A percentile compares a stretch with the other conserved stretches of the same genome.
Conservation (phyloP, 352 stramenopile species). For the Phytophthora pluvialis region DNA sequence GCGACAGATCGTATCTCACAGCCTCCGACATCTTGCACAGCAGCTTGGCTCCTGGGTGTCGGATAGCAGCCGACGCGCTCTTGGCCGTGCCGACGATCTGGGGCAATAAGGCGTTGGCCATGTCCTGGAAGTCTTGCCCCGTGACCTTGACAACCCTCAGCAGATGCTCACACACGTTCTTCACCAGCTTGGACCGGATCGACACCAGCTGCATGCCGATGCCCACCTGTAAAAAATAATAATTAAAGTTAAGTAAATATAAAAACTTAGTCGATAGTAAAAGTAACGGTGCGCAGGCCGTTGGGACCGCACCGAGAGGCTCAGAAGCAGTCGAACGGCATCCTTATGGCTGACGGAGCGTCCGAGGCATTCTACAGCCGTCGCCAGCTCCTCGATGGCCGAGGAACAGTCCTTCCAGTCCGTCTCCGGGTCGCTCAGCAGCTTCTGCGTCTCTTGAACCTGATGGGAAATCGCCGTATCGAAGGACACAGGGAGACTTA, state of each 20-base stretch:
- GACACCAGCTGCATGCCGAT: conserved; percentile 52
- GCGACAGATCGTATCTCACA: conserved; percentile 64
- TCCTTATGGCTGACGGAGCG: conserved; percentile 34
- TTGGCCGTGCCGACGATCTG: conserved; percentile 61
- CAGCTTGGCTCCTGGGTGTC: conserved; percentile 55
- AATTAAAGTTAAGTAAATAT: conserved; percentile 11
- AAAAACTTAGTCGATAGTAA: conserved; percentile 10
- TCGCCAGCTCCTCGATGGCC: conserved; percentile 53
- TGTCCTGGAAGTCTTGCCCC: conserved; percentile 50
- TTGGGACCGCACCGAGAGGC: conserved; percentile 47
- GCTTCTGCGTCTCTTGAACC: conserved; percentile 48
- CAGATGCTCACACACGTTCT: conserved; percentile 54
- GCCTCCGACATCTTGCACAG: conserved; percentile 62
- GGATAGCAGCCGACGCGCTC: conserved; percentile 54
- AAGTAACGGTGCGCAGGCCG: conserved; percentile 11
- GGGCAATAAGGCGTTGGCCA: conserved; percentile 65
- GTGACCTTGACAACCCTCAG: conserved; percentile 54
- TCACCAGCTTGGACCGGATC: conserved; percentile 61
- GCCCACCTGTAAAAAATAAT: conserved; percentile 33
- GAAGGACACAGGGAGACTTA: conserved; percentile 23
- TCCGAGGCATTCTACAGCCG: conserved; percentile 49
- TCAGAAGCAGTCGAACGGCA: conserved; percentile 45
- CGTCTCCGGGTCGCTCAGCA: conserved; percentile 31
- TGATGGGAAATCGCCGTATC: conserved; percentile 22
- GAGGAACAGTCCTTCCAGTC: conserved; percentile 54